These are phyloP conservation scores for Kwoniella botswanensis DNA, from an alignment of 768 basidiomycete species.

Conservation along the genomic window DNA sequence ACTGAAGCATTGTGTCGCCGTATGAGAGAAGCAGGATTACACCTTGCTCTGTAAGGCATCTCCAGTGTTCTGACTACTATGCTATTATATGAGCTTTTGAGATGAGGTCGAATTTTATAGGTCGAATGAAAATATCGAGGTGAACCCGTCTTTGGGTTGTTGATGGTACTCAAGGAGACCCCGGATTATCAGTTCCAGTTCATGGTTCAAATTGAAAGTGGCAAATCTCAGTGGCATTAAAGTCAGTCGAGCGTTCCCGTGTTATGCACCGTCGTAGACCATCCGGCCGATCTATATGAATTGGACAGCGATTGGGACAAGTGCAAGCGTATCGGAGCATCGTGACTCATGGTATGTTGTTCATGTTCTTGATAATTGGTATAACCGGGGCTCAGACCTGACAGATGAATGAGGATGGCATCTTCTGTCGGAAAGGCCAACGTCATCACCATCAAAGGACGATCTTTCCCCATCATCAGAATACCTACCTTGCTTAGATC, in stretches of 20 bases:
- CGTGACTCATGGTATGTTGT: no score
- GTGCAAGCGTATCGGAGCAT: no score
- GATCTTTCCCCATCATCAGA: neutral
- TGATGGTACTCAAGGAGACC: neutral
- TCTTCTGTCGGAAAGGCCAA: no score
- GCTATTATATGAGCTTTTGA: no score
- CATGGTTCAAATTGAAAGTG: neutral
- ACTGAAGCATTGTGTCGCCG: slow-evolving; percentile 15
- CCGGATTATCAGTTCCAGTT: neutral
- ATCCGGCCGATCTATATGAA: neutral
- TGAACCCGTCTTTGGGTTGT: neutral
- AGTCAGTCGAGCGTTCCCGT: no score
- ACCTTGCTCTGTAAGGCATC: slow-evolving; percentile 28
- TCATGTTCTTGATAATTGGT: no score
- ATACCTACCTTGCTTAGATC: neutral
- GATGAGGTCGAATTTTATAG: no score
- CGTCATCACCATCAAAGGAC: neutral
- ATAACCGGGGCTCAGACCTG: no score
- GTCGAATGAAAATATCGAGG: no score
- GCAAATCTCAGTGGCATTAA: neutral
- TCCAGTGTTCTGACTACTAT: neutral
- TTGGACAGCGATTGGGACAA: neutral
- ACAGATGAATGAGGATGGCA: no score
- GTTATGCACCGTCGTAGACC: no score
- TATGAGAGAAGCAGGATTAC: slow-evolving; percentile 17